phyloP scores from a whole-genome alignment of 257 asterid genomes.

The Lycium ferocissimum region DNA sequence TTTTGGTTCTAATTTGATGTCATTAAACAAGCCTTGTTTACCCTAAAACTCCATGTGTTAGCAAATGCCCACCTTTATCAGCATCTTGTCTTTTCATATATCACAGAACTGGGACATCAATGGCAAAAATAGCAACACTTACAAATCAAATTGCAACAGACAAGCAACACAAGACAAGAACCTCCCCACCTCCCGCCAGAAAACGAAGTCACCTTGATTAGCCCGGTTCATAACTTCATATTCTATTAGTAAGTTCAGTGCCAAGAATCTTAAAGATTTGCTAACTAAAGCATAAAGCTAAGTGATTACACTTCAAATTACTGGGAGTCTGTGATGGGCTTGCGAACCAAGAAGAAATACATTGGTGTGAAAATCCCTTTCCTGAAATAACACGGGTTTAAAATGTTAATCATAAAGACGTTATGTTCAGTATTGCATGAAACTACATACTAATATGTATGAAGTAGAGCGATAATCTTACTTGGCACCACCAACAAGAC shows the following conservation, averaged over 20 bases:
- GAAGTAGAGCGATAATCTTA: slow-evolving; percentile 45
- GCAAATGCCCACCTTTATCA: slow-evolving; percentile 7
- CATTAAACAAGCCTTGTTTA: not conserved
- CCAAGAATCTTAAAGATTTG: slow-evolving; percentile 32
- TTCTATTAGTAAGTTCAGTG: not conserved
- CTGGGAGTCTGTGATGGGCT: slow-evolving; percentile 53
- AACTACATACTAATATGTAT: not conserved
- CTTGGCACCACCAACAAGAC: slow-evolving; percentile 94
- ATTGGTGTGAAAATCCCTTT: slow-evolving; percentile 92
- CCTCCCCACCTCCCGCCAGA: not conserved
- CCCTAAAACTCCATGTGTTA: not conserved
- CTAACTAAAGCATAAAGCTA: slow-evolving; percentile 37
- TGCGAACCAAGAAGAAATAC: slow-evolving; percentile 89
- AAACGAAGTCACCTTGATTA: not conserved
- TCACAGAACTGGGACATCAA: not conserved
- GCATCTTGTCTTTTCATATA: not conserved
- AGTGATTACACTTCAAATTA: slow-evolving; percentile 22
- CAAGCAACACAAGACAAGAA: not conserved
- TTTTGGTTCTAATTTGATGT: not conserved
- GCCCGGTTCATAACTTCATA: not conserved
- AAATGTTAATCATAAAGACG: not conserved
- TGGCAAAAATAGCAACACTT: not conserved
- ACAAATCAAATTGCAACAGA: not conserved
- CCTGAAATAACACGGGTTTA: slow-evolving; percentile 54
- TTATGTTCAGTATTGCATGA: not conserved